phyloP scores from a whole-genome alignment of 495 filamentous ascomycete species.

The Aspergillus cavernicola region DNA sequence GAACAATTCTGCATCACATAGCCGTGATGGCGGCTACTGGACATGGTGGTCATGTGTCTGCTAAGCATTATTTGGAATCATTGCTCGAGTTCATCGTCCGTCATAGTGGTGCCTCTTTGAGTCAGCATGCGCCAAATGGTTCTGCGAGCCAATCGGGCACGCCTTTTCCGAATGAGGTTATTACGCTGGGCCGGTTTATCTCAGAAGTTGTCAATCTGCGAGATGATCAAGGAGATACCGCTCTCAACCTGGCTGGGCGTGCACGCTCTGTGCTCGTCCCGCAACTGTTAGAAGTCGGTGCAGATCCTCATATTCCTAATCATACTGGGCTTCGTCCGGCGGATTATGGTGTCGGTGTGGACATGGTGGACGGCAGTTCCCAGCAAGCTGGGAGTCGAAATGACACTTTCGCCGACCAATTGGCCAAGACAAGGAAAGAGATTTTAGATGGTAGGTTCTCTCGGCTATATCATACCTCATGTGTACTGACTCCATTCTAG shows the following conservation, averaged over 20 bases:
- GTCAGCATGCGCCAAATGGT: constrained; percentile 44
- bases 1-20: constrained; percentile 94
- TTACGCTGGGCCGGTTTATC: constrained; percentile 86
- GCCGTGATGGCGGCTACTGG: constrained; percentile 91
- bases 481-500: constrained; percentile 41
- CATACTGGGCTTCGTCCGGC: constrained; percentile 77
- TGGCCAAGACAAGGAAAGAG: constrained; percentile 45
- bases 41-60: constrained; percentile 71
- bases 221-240: constrained; percentile 90
- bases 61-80: constrained; percentile 89
- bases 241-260: constrained; percentile 85
- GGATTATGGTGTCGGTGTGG: constrained; percentile 88
- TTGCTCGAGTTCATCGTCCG: constrained; percentile 90
- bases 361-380: constrained; percentile 47
- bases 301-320: constrained; percentile 84
- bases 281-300: constrained; percentile 88
- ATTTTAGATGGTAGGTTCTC: constrained; percentile 38
- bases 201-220: constrained; percentile 91
- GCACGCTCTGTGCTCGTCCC: constrained; percentile 92
- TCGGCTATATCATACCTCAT: neutral
- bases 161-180: constrained; percentile 50
- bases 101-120: constrained; percentile 64
- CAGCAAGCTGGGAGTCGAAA: constrained; percentile 44
- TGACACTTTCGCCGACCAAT: constrained; percentile 62
- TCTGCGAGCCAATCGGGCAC: constrained; percentile 24